These are phyloP conservation scores for Tanacetum coccineum DNA, from an alignment of 129 eudicot species.

Conservation along the genomic window DNA sequence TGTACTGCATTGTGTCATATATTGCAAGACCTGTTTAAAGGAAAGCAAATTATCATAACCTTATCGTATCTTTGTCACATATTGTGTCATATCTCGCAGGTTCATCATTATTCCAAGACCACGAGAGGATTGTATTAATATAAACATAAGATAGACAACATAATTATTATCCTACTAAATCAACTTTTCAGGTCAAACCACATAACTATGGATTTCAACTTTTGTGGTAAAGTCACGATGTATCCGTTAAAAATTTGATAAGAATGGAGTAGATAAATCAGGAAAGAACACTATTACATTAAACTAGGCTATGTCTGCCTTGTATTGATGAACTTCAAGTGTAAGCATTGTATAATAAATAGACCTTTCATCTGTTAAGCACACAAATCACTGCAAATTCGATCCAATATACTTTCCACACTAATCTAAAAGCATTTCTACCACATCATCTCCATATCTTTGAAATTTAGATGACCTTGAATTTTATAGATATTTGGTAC, in stretches of 20 bases:
- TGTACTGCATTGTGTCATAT: conserved; percentile 91
- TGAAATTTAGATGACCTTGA: neutral
- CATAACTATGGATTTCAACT: neutral
- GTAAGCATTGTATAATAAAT: conserved; percentile 3
- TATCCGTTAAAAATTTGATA: too few relatives aligned
- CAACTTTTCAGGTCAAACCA: neutral
- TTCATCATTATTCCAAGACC: too few relatives aligned
- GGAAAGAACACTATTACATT: too few relatives aligned
- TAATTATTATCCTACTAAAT: neutral
- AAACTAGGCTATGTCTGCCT: neutral
- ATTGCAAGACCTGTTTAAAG: conserved; percentile 75
- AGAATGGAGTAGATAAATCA: too few relatives aligned
- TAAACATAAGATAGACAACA: neutral
- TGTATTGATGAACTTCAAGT: neutral
- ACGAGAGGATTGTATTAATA: neutral
- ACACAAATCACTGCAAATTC: neutral
- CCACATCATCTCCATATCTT: neutral
- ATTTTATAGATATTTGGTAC: neutral
- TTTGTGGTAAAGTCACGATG: neutral
- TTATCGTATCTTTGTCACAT: too few relatives aligned
- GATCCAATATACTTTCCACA: neutral
- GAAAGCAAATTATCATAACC: too few relatives aligned
- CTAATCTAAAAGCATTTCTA: neutral
- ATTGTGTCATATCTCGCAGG: too few relatives aligned
- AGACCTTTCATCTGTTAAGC: neutral